phyloP scores from a whole-genome alignment of 176 grass and related monocot genomes.

The Musa troglodytarum region DNA sequence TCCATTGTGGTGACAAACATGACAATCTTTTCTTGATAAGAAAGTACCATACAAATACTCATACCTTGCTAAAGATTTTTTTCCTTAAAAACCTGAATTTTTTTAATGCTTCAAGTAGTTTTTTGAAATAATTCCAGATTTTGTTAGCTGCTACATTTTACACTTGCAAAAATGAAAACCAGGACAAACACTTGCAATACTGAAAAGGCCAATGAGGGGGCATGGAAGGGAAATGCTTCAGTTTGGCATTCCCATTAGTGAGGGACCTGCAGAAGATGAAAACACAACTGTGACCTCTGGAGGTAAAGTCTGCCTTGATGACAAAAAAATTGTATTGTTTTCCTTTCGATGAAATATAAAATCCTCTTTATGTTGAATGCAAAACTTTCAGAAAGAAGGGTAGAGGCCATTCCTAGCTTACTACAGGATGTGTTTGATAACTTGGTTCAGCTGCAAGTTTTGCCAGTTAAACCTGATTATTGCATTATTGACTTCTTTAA shows the following conservation, averaged over 20 bases:
- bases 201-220: conserved; percentile 73
- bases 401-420: conserved; percentile 59
- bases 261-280: conserved; percentile 69
- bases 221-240: conserved; percentile 93
- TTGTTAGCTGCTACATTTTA: background rate
- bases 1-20: background rate
- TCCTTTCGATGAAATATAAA: background rate
- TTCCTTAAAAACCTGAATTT: too few relatives aligned
- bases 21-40: background rate
- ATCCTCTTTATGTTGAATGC: conserved; percentile 5
- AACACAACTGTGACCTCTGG: conserved; percentile 20
- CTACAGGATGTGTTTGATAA: conserved; percentile 64
- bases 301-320: conserved; percentile 23
- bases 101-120: background rate
- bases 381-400: conserved; percentile 47
- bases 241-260: conserved; percentile 56
- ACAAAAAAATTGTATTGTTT: background rate
- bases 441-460: conserved; percentile 46
- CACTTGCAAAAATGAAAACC: conserved; percentile 22
- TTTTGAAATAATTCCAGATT: background rate
- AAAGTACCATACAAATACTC: background rate
- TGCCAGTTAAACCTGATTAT: conserved; percentile 80
- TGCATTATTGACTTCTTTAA: conserved; percentile 75
- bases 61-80: background rate
- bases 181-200: conserved; percentile 55